Evolutionary conservation across 2,329 filamentous ascomycete species (phyloP), one percentile per base, ranked within the genome.

Genomic region (Phoma herbarum): DNA sequence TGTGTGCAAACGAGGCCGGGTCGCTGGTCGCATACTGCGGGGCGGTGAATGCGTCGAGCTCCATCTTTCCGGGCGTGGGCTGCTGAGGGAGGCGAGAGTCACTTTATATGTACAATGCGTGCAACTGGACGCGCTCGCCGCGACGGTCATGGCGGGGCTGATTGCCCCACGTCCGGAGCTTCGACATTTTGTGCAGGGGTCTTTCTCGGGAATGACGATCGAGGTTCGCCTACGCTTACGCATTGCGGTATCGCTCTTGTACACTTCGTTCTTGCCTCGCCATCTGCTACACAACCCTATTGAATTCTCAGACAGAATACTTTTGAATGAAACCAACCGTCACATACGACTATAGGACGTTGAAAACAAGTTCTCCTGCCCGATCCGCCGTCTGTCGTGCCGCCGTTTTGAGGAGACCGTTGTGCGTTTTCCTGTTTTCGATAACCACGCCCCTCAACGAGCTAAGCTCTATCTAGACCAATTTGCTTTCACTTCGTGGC

Each of bases 1-100:
- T 83, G 77, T 88, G 92, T 51, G 91, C 95, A 75, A 98, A 98
- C 46, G 93, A 97, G 41, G 84, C 90, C 71, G 86, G 86, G 81
- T 98, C 93, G 69, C 85, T 88, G 35, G 93, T 98, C 68, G 83
- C 84, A 76, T 90, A 96, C 61, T 87, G 88, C 45, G 89, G 91
- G 96, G 67, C 66, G 22, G 66, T 23, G 47, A 70, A 70, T 1
- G 65, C 65, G 48, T 70, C 67, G 57, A 57, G 48, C 57, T 70
- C 66, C 67, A 70, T 70, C 2, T 54, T 48, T 35, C 22, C 10
- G 16, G 11, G 1, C 26, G 9, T 10, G 4, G 20, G 18, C 10
- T 22, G 25, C 35, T 28, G 35, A 16, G 10, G 16, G 23, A 9
- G 35, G 22, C 12, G 18, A 10, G 22, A 12, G 11, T 37, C n/a